These are phyloP conservation scores for Boletus rufocinnamomeus DNA, from an alignment of 768 basidiomycete genomes.

Conservation along the genomic window DNA sequence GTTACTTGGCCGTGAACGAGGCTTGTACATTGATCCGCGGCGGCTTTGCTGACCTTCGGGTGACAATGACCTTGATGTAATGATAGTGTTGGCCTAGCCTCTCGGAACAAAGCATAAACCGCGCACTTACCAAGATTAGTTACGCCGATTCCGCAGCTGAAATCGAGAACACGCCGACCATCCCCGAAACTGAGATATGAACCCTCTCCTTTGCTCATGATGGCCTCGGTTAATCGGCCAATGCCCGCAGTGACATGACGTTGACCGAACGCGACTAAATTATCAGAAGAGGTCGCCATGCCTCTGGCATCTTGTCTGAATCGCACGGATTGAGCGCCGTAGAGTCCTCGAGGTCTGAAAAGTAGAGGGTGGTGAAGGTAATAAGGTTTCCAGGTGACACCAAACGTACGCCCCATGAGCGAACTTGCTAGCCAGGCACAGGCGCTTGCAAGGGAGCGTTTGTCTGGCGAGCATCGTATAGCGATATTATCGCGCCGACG, in stretches of 20 bases:
- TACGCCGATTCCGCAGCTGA: constrained; percentile 87
- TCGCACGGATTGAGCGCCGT: background rate
- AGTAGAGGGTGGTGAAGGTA: background rate
- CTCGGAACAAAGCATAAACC: background rate
- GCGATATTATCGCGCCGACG: background rate
- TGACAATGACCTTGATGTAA: constrained; percentile 73
- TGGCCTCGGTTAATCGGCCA: constrained; percentile 46
- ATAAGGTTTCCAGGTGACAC: background rate
- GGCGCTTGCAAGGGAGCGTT: constrained; percentile 1
- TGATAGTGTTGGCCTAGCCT: background rate
- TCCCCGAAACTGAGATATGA: constrained; percentile 73
- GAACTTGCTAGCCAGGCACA: background rate
- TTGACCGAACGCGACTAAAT: constrained; percentile 40
- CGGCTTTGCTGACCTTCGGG: constrained; percentile 81
- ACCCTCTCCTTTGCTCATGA: constrained; percentile 70
- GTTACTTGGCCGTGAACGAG: constrained; percentile 77
- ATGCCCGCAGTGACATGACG: constrained; percentile 49
- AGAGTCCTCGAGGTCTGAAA: constrained; percentile 3
- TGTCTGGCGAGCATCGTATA: constrained; percentile 18
- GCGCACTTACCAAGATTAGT: constrained; percentile 67
- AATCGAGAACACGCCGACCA: constrained; percentile 77
- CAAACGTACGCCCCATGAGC: constrained; percentile 17
- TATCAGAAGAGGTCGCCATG: constrained; percentile 26
- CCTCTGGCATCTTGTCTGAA: constrained; percentile 11
- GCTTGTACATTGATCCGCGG: constrained; percentile 83